These are phyloP conservation scores for Tricladium varicosporioides DNA, from an alignment of 2,329 filamentous ascomycete species.

Conservation along the genomic window DNA sequence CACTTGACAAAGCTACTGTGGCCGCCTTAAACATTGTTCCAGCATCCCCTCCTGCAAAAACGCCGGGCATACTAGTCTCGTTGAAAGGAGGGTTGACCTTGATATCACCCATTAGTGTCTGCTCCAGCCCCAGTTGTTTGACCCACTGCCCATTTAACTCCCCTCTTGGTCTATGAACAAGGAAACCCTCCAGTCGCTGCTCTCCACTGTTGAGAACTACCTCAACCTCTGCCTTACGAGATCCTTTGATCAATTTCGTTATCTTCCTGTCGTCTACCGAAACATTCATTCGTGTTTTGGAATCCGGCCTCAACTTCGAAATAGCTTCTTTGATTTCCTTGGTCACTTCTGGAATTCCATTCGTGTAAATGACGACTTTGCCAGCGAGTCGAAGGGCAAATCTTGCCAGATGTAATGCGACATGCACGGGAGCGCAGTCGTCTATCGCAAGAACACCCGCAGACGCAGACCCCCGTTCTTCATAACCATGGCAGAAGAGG, in stretches of 20 bases:
- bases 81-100: slow-evolving; percentile 2
- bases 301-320: slow-evolving; percentile 7
- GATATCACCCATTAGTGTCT: neutral
- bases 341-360: slow-evolving; percentile 40
- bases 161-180: slow-evolving; percentile 39
- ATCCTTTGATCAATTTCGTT: slow-evolving; percentile 30
- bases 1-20: neutral
- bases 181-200: slow-evolving; percentile 38
- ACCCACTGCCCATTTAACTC: slow-evolving; percentile 39
- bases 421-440: slow-evolving; percentile 30
- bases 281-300: slow-evolving; percentile 25
- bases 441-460: slow-evolving; percentile 47
- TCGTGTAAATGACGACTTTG: slow-evolving; percentile 50
- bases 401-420: slow-evolving; percentile 41
- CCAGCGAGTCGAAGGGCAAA: slow-evolving; percentile 45
- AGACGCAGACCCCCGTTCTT: slow-evolving; percentile 48
- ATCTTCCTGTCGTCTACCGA: slow-evolving; percentile 39
- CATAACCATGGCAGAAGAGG: slow-evolving; percentile 59
- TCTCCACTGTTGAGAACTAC: slow-evolving; percentile 42
- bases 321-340: slow-evolving; percentile 1
- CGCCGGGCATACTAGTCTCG: neutral
- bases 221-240: slow-evolving; percentile 31
- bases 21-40: slow-evolving; percentile 2
- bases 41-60: slow-evolving; percentile 10
- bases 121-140: slow-evolving; percentile 19